Conservation (phyloP, 2,329 filamentous ascomycete species). For the Exophiala lecanii-corni region DNA sequence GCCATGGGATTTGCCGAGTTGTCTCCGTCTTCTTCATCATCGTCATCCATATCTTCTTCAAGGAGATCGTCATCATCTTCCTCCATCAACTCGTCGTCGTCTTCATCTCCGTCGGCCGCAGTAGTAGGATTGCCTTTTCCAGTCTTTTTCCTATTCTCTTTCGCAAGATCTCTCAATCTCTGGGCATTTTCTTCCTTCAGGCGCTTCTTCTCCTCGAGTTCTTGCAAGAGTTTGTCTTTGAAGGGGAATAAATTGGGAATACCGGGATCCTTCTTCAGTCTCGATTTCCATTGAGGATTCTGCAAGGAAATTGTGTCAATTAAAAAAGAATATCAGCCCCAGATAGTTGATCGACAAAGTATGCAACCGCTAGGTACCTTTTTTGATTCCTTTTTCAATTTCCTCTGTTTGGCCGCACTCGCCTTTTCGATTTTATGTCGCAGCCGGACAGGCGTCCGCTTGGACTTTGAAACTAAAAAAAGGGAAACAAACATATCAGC, state of each 20-base stretch:
- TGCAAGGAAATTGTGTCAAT: too few species aligned
- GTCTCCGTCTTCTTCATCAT: conserved; percentile 58
- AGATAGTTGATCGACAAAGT: too few species aligned
- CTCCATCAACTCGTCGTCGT: conserved; percentile 44
- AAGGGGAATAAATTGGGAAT: conserved; percentile 97
- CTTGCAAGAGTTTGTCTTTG: conserved; percentile 89
- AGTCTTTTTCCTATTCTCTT: conserved; percentile 46
- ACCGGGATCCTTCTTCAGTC: conserved; percentile 94
- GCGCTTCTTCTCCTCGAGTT: conserved; percentile 84
- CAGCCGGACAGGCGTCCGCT: conserved; percentile 82
- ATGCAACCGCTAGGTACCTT: too few species aligned
- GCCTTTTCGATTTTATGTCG: conserved; percentile 96
- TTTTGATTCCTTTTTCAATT: conserved; percentile 82
- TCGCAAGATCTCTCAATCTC: conserved; percentile 65
- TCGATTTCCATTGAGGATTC: conserved; percentile 94
- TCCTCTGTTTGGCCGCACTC: conserved; percentile 83
- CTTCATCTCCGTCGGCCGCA: conserved; percentile 40
- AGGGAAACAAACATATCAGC: conserved; percentile 4
- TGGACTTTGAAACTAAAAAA: conserved; percentile 79
- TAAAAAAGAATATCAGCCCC: too few species aligned
- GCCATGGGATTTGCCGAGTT: conserved; percentile 77
- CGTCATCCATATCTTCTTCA: conserved; percentile 47
- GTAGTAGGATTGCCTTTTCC: conserved; percentile 56
- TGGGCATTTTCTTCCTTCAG: conserved; percentile 75
- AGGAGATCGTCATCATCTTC: conserved; percentile 45